These are phyloP conservation scores for Ophiocordyceps robertsii DNA, from an alignment of 2,329 filamentous ascomycete genomes.

Conservation along the genomic window DNA sequence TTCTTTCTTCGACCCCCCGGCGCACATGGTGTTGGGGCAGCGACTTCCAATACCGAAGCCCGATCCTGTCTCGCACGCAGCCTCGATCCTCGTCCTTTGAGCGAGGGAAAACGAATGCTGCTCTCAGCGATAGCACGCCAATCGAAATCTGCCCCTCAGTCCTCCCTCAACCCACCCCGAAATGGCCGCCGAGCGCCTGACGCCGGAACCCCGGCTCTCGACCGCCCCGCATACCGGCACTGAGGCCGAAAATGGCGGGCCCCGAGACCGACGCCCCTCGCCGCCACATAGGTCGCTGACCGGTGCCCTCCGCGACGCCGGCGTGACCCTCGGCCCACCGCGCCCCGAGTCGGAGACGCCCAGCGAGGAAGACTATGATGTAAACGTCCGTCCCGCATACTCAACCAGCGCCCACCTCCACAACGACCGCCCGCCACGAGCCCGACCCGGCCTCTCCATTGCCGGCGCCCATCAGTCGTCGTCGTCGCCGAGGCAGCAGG, in stretches of 20 bases:
- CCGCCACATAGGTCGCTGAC: conserved; percentile 10
- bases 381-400: conserved; percentile 16
- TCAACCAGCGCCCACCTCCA: conserved; percentile 3
- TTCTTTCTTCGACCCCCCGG: too few relatives aligned
- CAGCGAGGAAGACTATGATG: conserved; percentile 33
- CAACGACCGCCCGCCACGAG: background rate
- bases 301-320: conserved; percentile 13
- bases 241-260: background rate
- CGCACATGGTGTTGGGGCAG: too few relatives aligned
- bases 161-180: background rate
- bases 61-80: too few relatives aligned
- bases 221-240: background rate
- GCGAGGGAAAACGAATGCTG: too few relatives aligned
- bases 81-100: too few relatives aligned
- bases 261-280: background rate
- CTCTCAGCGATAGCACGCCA: too few relatives aligned
- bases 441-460: background rate
- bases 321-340: conserved; percentile 9
- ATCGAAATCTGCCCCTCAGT: too few relatives aligned
- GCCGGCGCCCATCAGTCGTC: background rate
- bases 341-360: conserved; percentile 22
- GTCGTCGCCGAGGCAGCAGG: background rate
- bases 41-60: too few relatives aligned
- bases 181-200: background rate
- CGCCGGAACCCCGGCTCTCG: background rate